A percentile compares a stretch with the other conserved stretches of the same genome.
Evolutionary conservation across 2,329 filamentous ascomycete species (phyloP).

Genomic region (Ophiocordyceps sinensis): DNA sequence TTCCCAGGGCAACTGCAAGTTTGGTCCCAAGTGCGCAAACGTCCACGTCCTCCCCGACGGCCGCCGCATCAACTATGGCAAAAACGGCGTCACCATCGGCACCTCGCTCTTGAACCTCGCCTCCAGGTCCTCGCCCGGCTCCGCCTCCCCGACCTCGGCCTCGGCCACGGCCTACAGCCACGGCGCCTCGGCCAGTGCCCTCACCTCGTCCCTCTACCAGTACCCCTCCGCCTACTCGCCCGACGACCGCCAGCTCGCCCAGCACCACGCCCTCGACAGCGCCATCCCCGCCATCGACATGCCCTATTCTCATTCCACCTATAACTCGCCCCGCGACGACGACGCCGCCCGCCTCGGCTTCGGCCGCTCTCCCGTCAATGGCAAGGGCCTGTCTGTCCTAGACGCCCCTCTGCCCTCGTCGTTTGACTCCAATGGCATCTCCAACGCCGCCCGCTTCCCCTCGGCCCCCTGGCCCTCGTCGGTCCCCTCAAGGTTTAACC

Average conservation of each 20-base stretch:
- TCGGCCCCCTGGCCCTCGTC: conserved; percentile 78
- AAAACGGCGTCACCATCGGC: conserved; percentile 52
- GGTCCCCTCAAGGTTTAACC: conserved; percentile 78
- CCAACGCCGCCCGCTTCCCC: conserved; percentile 69
- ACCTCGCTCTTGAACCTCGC: conserved; percentile 44
- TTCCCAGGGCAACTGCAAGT: conserved; percentile 91
- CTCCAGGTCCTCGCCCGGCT: conserved; percentile 43
- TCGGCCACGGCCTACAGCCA: conserved; percentile 15
- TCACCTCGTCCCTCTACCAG: conserved; percentile 43
- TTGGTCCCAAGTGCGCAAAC: conserved; percentile 93
- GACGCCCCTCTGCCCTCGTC: conserved; percentile 88
- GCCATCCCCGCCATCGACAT: conserved; percentile 44
- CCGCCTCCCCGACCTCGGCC: conserved; percentile 26
- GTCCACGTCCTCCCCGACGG: conserved; percentile 92
- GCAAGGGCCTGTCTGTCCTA: conserved; percentile 67
- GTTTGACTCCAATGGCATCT: conserved; percentile 92
- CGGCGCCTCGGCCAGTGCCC: conserved; percentile 45
- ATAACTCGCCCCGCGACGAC: conserved; percentile 73
- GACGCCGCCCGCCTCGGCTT: conserved; percentile 44
- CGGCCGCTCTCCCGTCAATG: conserved; percentile 62
- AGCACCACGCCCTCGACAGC: conserved; percentile 28
- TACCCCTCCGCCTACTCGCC: too few relatives aligned
- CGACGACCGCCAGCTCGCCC: conserved; percentile 18
- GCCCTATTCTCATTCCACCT: conserved; percentile 44
- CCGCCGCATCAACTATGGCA: conserved; percentile 71